A percentile compares a stretch with the other conserved stretches of the same genome.
These are phyloP conservation scores for Phalaenopsis hybrid DNA, from an alignment of 116 monocot genomes.

Conservation along the genomic window DNA sequence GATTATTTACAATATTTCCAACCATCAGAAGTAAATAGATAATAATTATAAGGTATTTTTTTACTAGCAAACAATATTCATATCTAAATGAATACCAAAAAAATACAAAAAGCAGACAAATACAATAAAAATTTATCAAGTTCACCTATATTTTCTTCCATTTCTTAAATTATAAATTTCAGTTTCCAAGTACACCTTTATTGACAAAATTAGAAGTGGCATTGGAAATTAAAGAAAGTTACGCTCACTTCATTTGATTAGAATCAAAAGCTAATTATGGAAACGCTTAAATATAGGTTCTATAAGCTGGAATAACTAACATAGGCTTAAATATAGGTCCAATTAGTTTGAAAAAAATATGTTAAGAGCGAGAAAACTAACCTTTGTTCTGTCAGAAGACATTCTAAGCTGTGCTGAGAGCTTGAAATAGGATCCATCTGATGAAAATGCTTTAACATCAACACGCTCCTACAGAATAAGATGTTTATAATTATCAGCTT, in stretches of 20 bases:
- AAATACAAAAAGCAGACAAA: background rate
- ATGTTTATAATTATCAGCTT: background rate
- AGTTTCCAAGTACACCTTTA: background rate
- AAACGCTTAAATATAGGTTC: background rate
- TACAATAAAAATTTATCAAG: background rate
- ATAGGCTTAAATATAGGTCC: background rate
- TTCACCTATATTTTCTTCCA: background rate
- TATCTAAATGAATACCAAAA: background rate
- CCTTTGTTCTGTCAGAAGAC: slow-evolving; percentile 98
- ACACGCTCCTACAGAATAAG: slow-evolving; percentile 55
- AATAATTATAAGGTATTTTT: background rate
- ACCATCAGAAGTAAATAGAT: background rate
- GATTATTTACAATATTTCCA: background rate
- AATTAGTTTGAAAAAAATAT: background rate
- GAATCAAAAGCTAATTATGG: background rate
- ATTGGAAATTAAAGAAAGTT: background rate
- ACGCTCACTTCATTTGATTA: background rate
- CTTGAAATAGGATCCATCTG: slow-evolving; percentile 80
- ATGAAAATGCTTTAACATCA: slow-evolving; percentile 66
- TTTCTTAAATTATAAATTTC: background rate
- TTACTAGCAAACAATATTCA: background rate
- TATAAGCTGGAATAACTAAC: background rate
- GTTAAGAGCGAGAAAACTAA: slow-evolving; percentile 8
- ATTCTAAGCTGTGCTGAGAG: slow-evolving; percentile 73
- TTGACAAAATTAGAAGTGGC: background rate